Evolutionary conservation across 2,329 filamentous ascomycete species (phyloP).

Genomic region (Sporothrix schenckii): DNA sequence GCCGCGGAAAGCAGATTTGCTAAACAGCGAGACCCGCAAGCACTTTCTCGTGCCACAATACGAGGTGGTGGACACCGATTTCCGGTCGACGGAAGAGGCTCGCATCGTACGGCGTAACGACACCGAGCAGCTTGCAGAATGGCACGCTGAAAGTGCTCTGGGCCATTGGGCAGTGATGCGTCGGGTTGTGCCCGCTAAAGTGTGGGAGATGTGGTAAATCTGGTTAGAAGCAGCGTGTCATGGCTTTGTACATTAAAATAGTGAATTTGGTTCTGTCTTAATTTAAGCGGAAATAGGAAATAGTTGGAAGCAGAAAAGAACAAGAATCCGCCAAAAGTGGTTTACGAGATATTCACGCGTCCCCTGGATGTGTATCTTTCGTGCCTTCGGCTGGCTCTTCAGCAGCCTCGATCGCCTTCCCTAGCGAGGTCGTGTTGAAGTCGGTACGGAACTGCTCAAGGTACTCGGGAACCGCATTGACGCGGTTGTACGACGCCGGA

Average conservation of each 20-base stretch:
- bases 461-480: slow-evolving; percentile 63
- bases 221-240: too few relatives aligned
- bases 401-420: slow-evolving; percentile 39
- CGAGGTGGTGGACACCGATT: slow-evolving; percentile 63
- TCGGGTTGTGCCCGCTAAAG: slow-evolving; percentile 69
- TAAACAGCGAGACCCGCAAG: slow-evolving; percentile 70
- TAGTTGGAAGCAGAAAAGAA: not conserved
- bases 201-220: slow-evolving; percentile 84
- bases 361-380: not conserved
- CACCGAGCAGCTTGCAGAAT: slow-evolving; percentile 67
- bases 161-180: slow-evolving; percentile 95
- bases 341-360: not conserved
- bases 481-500: slow-evolving; percentile 60
- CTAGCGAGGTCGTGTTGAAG: slow-evolving; percentile 42
- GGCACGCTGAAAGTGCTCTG: slow-evolving; percentile 74
- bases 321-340: not conserved
- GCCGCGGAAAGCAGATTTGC: slow-evolving; percentile 65
- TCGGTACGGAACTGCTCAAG: slow-evolving; percentile 51
- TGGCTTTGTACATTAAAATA: not conserved
- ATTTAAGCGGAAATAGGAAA: not conserved
- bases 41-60: slow-evolving; percentile 72
- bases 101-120: slow-evolving; percentile 64
- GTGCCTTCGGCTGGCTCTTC: slow-evolving; percentile 29
- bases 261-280: not conserved
- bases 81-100: slow-evolving; percentile 51